Conservation (phyloP, 495 filamentous ascomycete species). For the Penicillium canescens region DNA sequence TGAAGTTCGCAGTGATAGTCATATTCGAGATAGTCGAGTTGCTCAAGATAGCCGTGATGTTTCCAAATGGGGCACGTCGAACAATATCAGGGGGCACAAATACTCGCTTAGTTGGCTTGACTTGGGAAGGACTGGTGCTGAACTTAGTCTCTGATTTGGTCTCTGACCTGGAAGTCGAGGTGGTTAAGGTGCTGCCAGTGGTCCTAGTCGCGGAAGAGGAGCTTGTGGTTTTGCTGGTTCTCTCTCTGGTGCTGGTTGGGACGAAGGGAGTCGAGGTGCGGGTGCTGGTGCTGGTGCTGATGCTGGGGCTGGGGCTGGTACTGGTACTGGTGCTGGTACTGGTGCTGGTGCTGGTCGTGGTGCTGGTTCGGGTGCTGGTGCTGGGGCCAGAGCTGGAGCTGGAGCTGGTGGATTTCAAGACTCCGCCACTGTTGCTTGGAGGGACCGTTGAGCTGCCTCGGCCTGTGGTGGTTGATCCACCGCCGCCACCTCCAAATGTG, state of each 20-base stretch:
- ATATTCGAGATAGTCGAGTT: constrained; percentile 8
- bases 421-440: not conserved
- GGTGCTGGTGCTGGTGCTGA: not conserved
- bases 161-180: not conserved
- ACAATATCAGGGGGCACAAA: constrained; percentile 13
- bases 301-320: not conserved
- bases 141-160: too few relatives aligned
- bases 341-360: not conserved
- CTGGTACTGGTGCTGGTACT: not conserved
- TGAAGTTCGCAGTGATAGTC: constrained; percentile 9
- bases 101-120: constrained; percentile 4
- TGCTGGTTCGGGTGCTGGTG: not conserved
- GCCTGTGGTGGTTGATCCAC: not conserved
- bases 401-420: not conserved
- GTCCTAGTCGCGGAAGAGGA: not conserved
- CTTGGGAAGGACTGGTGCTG: not conserved
- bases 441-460: not conserved
- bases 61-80: constrained; percentile 9
- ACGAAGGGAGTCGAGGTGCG: constrained; percentile 15
- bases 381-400: not conserved
- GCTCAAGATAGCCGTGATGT: constrained; percentile 17
- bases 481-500: not conserved
- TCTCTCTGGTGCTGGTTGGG: constrained; percentile 1
- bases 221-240: not conserved
- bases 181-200: constrained; percentile 6